Base-by-base conservation (phyloP, 305 asterid species). In the Plantago rigida region DNA sequence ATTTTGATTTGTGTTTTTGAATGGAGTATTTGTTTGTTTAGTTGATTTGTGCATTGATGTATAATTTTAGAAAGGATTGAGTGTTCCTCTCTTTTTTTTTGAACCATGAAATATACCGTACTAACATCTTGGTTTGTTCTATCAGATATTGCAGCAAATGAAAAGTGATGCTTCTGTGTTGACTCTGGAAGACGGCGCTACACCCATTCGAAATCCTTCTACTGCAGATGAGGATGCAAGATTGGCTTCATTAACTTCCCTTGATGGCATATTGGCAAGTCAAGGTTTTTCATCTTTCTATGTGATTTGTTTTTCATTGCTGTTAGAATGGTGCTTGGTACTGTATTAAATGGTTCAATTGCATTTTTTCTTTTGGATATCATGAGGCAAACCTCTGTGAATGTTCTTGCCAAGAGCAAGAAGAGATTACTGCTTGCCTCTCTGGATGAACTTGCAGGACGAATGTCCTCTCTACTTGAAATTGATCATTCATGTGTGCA, bases 211-310 rank as follows among this genome's bases (percentile, higher is more conserved):
- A 46, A 82, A 84, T 79, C 95, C 99, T 75, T 89, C 97, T 41
- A 87, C 97, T 69, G 97, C 96, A 57, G 86, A 87, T 9, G 99
- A 93, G 87, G 97, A 93, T 84, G 92, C 99, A 59, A 81, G 99
- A 64, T 79, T 93, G 53, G 99, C 99, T 45, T 93, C 99, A 59
- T 75, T 93, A 71, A 84, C 89, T 66, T 78, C 97, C 70, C 96
- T 93, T 55, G 97, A 89, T 75, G 81, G 90, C 81, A 81, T 93
- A 59, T 62, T 93, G 86, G 82, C 87, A 87, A 81, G 86, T 77
- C 83, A 84, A 93, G 99, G 97, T 87, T 67, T 11, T 67, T 59
- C 66, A 51, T 65, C 62, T 70, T 56, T 59, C 53, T 65, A 52
- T 60, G 12, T 58, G 26, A 14, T 49, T 57, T 29, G 68, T 9